These are phyloP conservation scores for Lunularia cruciata DNA, from an alignment of 225 moss, liverwort and hornwort genomes.

Conservation along the genomic window DNA sequence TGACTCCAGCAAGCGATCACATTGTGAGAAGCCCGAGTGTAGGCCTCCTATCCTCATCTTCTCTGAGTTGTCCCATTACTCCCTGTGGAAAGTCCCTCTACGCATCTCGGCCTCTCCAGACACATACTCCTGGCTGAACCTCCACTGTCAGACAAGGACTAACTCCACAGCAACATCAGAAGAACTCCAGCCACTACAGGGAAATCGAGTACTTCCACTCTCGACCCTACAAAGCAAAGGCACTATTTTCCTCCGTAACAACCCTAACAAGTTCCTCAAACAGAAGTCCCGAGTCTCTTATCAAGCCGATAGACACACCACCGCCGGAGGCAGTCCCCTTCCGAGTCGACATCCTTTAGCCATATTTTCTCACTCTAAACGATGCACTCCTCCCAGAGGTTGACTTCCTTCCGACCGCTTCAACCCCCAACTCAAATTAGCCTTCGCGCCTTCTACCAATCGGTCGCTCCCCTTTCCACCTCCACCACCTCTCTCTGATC, in stretches of 20 bases:
- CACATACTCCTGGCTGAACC: too few species aligned
- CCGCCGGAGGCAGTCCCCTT: too few species aligned
- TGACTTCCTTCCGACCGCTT: too few species aligned
- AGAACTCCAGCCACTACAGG: background rate
- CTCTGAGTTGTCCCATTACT: constrained; percentile 4
- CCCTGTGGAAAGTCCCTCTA: constrained; percentile 1
- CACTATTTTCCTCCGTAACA: background rate
- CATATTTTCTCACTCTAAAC: too few species aligned
- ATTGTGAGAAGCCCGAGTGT: constrained; percentile 14
- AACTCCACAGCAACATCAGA: background rate
- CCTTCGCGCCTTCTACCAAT: too few species aligned
- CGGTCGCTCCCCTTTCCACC: too few species aligned
- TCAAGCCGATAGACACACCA: too few species aligned
- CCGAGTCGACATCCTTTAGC: too few species aligned
- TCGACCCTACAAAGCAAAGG: background rate
- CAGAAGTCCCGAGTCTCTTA: background rate
- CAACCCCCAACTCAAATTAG: too few species aligned
- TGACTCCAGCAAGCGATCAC: constrained; percentile 24
- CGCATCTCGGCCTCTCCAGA: constrained; percentile 12
- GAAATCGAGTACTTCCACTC: background rate
- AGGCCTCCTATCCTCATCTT: constrained; percentile 6
- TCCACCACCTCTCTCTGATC: too few species aligned
- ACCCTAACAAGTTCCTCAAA: constrained; percentile 2
- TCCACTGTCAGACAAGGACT: background rate
- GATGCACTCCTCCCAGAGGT: too few species aligned